phyloP scores from a whole-genome alignment of 1,139 yeast species.

The Hyphopichia wangnamkhiaoensis region DNA sequence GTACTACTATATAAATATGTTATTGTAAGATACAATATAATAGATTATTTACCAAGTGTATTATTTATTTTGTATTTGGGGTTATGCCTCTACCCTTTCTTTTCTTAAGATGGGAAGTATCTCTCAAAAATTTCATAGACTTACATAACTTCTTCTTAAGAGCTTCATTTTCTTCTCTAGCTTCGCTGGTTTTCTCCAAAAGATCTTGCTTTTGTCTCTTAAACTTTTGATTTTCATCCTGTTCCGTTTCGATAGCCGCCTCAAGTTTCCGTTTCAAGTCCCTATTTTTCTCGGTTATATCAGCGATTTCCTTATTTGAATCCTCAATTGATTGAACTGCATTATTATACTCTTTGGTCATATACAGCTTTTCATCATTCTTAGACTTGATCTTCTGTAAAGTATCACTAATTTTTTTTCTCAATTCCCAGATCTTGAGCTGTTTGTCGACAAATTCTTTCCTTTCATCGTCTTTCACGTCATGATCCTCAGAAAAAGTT shows the following conservation, averaged over 20 bases:
- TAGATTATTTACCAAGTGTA: background rate
- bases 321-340: constrained; percentile 59
- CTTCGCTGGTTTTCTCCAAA: constrained; percentile 24
- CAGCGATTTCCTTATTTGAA: constrained; percentile 43
- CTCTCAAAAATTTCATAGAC: constrained; percentile 38
- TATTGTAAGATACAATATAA: no score
- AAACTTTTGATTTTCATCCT: constrained; percentile 23
- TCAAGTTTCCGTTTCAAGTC: constrained; percentile 26
- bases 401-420: constrained; percentile 39
- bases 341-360: constrained; percentile 62
- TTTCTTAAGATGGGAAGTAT: constrained; percentile 46
- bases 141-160: constrained; percentile 33
- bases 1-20: no score
- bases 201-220: constrained; percentile 22
- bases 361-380: constrained; percentile 61
- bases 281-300: constrained; percentile 23
- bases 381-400: constrained; percentile 36
- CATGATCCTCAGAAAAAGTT: constrained; percentile 17
- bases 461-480: constrained; percentile 16
- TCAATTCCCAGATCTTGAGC: constrained; percentile 39
- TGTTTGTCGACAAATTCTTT: constrained; percentile 27
- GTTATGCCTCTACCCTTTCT: constrained; percentile 45
- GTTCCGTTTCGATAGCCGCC: constrained; percentile 23
- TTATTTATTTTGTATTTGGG: constrained; percentile 21
- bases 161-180: constrained; percentile 22